Evolutionary conservation across 2,329 filamentous ascomycete genomes (phyloP), one percentile per base, ranked within the genome.

Genomic region (Cordyceps militaris): DNA sequence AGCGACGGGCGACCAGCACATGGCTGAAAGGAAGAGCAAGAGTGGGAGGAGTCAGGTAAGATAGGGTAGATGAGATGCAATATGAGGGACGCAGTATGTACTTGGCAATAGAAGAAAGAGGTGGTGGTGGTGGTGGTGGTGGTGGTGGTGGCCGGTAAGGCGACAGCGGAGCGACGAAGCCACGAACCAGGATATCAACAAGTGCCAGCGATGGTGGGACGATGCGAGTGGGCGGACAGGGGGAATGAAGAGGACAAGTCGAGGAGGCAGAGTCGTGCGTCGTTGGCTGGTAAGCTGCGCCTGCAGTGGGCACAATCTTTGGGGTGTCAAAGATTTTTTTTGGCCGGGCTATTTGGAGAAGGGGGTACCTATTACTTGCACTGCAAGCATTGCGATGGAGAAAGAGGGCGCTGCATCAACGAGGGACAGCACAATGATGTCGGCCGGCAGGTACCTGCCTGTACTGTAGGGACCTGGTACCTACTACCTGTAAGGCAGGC

Each of bases 131-230:
- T n/a, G n/a, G n/a, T n/a, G n/a, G n/a, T n/a, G n/a, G n/a, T n/a
- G n/a, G n/a, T n/a, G n/a, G n/a, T n/a, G 23, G 30, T 46, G 52
- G 42, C 23, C 42, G 52, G 42, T 30, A 47, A 14, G 32, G n/a
- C 34, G 34, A 16, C 16, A 38, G 21, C 53, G 53, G 53, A 56
- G 46, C 44, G 34, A 40, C 34, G 49, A 56, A 38, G 53, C 53
- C 53, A 56, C 30, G 24, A 14, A 57, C 55, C 19, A 57, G 55
- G 55, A 36, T 50, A 46, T 26, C 28, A 30, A 58, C 26, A 43
- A 42, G 42, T 36, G 43, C 40, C 42, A 53, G 56, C 42, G 49
- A 58, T 58, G 56, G 56, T 58, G 56, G 56, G 56, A 58, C 56
- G 56, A 58, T 51, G 50, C 30, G 56, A 44, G 49, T 58, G 56